Evolutionary conservation across 768 basidiomycete genomes (phyloP), one percentile per base, ranked within the genome.

Genomic region (Exsudoporus frostii): DNA sequence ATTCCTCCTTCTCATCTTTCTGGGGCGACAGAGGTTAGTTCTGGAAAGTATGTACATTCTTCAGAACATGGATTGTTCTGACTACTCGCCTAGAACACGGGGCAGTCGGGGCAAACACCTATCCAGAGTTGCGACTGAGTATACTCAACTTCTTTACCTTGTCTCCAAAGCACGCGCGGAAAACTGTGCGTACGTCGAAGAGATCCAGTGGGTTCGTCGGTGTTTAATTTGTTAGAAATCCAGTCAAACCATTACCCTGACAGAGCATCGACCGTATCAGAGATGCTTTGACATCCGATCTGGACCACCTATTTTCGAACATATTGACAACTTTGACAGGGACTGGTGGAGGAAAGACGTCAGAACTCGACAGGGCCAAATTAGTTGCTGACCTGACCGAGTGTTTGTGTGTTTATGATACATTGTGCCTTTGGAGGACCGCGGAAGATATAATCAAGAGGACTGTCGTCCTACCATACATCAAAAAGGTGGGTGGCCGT

Each of bases 81-180:
- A 59, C 37, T n/a, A 5, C 57, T 45, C 19, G 60, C 27, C 43
- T 55, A 88, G 86, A 64, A 70, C 76, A 36, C 81, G 77, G 57
- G 81, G 80, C 9, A 84, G 82, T 65, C 78, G 84, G 41, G 85
- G 88, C 30, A 90, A 92, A 66, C 90, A 92, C 65, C 76, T 96
- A 14, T 78, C 81, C 11, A 82, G 95, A 46, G 89, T 95, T 27
- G 92, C 94, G 14, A 78, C 84, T 9, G 97, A 98, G 70, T 98
- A 96, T 65, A 90, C 83, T 10, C 95, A 98, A 65, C 78, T 98
- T 19, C 76, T 93, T 24, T 99, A 99, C 67, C 90, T 97, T 59
- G 80, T 83, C 24, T 80, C 83, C 19, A 96, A 97, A 69, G 92
- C 95, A 11, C 76, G 81, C 7, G 72, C 73, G 10, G 89, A 94